phyloP scores from a whole-genome alignment of 1,139 yeast species.

The Hemisphaericaspora xylofermentans region DNA sequence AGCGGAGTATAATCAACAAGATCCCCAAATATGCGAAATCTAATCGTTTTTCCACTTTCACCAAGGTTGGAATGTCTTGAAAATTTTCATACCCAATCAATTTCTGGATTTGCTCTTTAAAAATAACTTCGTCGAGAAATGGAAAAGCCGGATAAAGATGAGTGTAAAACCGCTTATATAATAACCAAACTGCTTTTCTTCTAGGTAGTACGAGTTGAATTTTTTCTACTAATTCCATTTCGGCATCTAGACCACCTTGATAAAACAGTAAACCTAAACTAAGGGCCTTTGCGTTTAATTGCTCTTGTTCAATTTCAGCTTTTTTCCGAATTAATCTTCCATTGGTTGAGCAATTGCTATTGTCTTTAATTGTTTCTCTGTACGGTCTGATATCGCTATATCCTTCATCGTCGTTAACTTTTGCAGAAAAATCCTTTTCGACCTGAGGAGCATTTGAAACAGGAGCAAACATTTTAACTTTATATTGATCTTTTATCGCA shows the following conservation, averaged over 20 bases:
- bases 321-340: conserved; percentile 4
- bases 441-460: conserved; percentile 6
- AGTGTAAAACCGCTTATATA: conserved; percentile 44
- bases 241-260: conserved; percentile 33
- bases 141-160: conserved; percentile 49
- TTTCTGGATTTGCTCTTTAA: conserved; percentile 19
- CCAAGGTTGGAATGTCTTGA: conserved; percentile 14
- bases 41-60: conserved; percentile 26
- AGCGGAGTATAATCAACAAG: conserved; percentile 26
- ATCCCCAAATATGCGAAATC: conserved; percentile 37
- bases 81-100: conserved; percentile 24
- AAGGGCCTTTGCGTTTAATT: conserved; percentile 24
- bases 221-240: conserved; percentile 27
- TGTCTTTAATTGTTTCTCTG: conserved; percentile 14
- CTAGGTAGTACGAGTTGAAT: conserved; percentile 45
- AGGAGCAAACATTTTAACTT: conserved; percentile 3
- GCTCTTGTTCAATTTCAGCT: conserved; percentile 7
- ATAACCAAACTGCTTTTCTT: conserved; percentile 43
- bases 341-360: background rate
- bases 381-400: conserved; percentile 21
- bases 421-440: conserved; percentile 14
- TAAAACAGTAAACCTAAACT: conserved; percentile 31
- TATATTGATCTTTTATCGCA: conserved; percentile 10
- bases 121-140: conserved; percentile 41
- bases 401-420: conserved; percentile 21